Percentiles rank a stretch among this genome's conserved stretches.
Evolutionary conservation across 495 filamentous ascomycete species (phyloP).

Genomic region (Xanthoparmelia taractica): DNA sequence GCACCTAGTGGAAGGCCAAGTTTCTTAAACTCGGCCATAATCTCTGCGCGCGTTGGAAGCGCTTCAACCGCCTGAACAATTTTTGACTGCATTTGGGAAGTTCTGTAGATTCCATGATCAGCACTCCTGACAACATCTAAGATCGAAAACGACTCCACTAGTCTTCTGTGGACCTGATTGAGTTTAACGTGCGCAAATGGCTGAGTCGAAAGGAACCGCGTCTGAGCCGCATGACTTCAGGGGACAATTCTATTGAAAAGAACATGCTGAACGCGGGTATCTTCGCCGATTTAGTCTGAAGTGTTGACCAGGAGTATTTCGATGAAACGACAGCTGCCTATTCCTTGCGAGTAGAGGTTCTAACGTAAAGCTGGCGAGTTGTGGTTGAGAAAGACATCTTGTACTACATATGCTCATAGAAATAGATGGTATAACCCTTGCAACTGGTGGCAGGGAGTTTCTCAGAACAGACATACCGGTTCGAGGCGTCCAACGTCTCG

Average conservation of each 20-base stretch:
- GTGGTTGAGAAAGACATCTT: too few species aligned
- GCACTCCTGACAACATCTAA: background rate
- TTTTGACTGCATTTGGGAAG: conserved; percentile 6
- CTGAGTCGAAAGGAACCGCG: too few species aligned
- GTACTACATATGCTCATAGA: too few species aligned
- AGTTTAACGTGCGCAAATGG: background rate
- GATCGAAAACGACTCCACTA: background rate
- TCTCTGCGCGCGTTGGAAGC: conserved; percentile 5
- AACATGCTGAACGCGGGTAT: too few species aligned
- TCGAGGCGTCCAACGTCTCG: background rate
- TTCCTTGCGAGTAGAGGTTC: too few species aligned
- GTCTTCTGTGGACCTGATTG: background rate
- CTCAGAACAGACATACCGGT: background rate
- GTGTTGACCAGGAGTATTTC: too few species aligned
- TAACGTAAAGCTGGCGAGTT: too few species aligned
- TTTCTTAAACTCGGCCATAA: conserved; percentile 2
- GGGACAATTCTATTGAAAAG: too few species aligned
- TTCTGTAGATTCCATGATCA: background rate
- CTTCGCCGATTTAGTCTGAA: too few species aligned
- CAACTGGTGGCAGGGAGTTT: background rate
- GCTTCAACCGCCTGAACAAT: background rate
- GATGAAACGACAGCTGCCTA: too few species aligned
- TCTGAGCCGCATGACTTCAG: too few species aligned
- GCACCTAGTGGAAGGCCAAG: background rate
- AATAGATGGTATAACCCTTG: background rate